Evolutionary conservation across 2,329 filamentous ascomycete species (phyloP).

Genomic region (Colletotrichum sp.): DNA sequence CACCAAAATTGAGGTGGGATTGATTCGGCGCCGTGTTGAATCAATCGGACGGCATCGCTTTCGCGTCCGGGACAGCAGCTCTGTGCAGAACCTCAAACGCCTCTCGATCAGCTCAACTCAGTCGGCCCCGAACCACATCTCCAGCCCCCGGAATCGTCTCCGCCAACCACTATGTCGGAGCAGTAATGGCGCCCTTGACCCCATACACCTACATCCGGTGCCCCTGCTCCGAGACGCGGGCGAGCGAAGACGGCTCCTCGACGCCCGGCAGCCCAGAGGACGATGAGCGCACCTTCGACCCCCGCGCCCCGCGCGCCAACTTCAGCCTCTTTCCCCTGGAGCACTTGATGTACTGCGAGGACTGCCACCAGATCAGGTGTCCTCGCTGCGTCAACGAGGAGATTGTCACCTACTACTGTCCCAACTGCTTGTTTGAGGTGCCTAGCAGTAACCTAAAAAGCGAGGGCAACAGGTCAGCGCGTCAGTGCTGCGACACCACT

Average conservation of each 20-base stretch:
- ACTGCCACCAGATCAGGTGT: conserved; percentile 95
- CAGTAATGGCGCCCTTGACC: conserved; percentile 53
- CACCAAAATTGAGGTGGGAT: background rate
- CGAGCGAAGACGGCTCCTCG: conserved; percentile 35
- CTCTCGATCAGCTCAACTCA: background rate
- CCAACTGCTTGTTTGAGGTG: conserved; percentile 94
- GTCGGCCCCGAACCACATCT: background rate
- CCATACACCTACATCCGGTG: conserved; percentile 73
- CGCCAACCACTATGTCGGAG: conserved; percentile 3
- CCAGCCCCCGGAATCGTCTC: background rate
- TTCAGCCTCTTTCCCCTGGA: conserved; percentile 94
- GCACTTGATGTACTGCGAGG: conserved; percentile 94
- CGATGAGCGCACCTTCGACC: conserved; percentile 84
- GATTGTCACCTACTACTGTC: conserved; percentile 94
- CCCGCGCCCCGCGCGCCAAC: conserved; percentile 81
- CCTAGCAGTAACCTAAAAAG: conserved; percentile 90
- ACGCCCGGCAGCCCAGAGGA: conserved; percentile 58
- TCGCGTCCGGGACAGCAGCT: conserved; percentile 4
- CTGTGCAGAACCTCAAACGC: conserved; percentile 13
- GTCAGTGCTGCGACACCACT: background rate
- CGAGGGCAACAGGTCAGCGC: conserved; percentile 83
- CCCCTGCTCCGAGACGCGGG: conserved; percentile 59
- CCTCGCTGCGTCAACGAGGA: conserved; percentile 91
- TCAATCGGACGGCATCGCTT: background rate
- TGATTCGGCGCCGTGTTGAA: background rate